Evolutionary conservation across 441 rosid species (phyloP).

Genomic region (Jatropha podagrica): DNA sequence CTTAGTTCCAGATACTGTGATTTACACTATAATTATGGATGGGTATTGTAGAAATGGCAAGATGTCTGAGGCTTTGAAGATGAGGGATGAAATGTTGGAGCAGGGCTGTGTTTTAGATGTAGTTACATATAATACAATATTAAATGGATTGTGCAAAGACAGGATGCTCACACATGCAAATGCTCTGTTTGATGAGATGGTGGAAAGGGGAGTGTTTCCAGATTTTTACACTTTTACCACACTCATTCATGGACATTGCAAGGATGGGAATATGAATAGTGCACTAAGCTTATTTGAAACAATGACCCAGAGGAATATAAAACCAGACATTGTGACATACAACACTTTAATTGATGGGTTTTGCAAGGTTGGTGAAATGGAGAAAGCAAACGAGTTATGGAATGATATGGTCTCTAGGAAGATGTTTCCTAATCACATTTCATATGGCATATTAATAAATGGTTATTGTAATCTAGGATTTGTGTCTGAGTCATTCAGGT

Average conservation of each 20-base stretch:
- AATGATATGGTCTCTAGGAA: conserved; percentile 49
- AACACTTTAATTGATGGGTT: conserved; percentile 78
- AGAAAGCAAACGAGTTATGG: conserved; percentile 64
- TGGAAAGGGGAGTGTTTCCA: conserved; percentile 60
- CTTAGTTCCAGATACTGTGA: conserved; percentile 62
- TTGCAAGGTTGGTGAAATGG: conserved; percentile 69
- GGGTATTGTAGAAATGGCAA: conserved; percentile 68
- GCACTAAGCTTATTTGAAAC: conserved; percentile 53
- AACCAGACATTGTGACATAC: conserved; percentile 73
- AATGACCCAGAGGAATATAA: conserved; percentile 63
- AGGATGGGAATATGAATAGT: conserved; percentile 60
- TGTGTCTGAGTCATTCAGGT: conserved; percentile 55
- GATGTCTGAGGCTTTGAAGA: conserved; percentile 55
- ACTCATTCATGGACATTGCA: conserved; percentile 76
- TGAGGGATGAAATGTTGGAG: conserved; percentile 66
- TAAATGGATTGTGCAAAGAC: conserved; percentile 72
- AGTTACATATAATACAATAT: conserved; percentile 65
- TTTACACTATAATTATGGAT: conserved; percentile 74
- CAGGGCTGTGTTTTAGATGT: conserved; percentile 73
- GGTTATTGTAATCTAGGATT: conserved; percentile 58
- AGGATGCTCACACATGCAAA: conserved; percentile 73
- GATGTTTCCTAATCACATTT: conserved; percentile 55
- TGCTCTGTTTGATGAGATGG: conserved; percentile 60
- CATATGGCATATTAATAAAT: conserved; percentile 68
- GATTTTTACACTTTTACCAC: conserved; percentile 76